Percentiles rank a stretch among this genome's conserved stretches.
Evolutionary conservation across 371 early-diverging fungal genomes (phyloP).

Genomic region (Mucor saturninus): DNA sequence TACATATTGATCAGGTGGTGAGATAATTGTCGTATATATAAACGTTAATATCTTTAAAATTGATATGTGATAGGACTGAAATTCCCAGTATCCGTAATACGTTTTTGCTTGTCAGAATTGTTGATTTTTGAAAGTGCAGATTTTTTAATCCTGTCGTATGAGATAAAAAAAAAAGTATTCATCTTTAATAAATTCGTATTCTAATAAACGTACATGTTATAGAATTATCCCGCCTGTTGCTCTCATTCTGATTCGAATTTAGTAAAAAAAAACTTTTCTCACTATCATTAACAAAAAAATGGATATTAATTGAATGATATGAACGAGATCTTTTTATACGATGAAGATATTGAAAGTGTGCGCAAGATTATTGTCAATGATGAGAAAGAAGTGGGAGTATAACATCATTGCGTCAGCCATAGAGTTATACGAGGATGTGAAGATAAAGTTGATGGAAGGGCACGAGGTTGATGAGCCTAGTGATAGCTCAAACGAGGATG

Average conservation of each 20-base stretch:
- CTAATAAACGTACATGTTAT: too few species aligned
- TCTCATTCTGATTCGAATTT: too few species aligned
- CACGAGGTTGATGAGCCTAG: slow-evolving; percentile 1
- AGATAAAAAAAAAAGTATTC: too few species aligned
- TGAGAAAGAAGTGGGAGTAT: slow-evolving; percentile 21
- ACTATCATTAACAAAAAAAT: too few species aligned
- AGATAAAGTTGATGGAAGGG: slow-evolving; percentile 4
- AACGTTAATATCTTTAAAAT: neutral
- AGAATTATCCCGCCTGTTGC: too few species aligned
- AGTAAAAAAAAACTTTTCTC: too few species aligned
- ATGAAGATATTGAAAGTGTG: slow-evolving; percentile 17
- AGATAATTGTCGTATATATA: neutral
- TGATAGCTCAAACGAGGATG: slow-evolving; percentile 14
- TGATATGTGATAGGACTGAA: too few species aligned
- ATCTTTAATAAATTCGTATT: too few species aligned
- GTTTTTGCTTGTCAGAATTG: too few species aligned
- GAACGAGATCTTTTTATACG: slow-evolving; percentile 20
- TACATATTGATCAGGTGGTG: slow-evolving; percentile 1
- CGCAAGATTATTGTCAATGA: slow-evolving; percentile 21
- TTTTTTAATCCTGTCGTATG: too few species aligned
- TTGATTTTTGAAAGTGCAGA: too few species aligned
- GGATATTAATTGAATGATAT: slow-evolving; percentile 12
- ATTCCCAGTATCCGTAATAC: too few species aligned
- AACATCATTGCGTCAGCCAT: slow-evolving; percentile 16
- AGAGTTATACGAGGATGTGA: slow-evolving; percentile 21